A percentile compares a stretch with the other conserved stretches of the same genome.
Conservation (phyloP, 2,329 filamentous ascomycete genomes). For the Hymenoscyphus repandus region DNA sequence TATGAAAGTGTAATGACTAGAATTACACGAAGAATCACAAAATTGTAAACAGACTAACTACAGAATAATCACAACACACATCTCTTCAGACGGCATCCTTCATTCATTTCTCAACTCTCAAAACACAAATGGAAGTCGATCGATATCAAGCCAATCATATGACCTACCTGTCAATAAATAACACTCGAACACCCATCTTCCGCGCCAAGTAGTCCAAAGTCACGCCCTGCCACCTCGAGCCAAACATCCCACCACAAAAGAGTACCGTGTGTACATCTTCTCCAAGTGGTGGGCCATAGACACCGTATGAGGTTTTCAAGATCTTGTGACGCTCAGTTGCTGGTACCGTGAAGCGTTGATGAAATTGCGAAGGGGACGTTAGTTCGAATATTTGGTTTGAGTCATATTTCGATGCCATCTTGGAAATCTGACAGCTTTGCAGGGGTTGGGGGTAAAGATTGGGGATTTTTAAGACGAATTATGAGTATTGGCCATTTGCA, state of each 20-base stretch:
- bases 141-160: not conserved
- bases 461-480: too few species aligned
- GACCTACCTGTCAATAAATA: slow-evolving; percentile 36
- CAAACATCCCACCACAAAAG: slow-evolving; percentile 37
- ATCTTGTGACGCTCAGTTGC: slow-evolving; percentile 19
- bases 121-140: not conserved
- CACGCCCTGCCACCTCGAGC: slow-evolving; percentile 29
- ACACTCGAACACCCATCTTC: slow-evolving; percentile 32
- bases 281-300: slow-evolving; percentile 22
- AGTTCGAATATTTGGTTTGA: slow-evolving; percentile 15
- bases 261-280: slow-evolving; percentile 31
- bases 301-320: slow-evolving; percentile 25
- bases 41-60: too few species aligned
- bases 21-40: too few species aligned
- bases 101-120: not conserved
- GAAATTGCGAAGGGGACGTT: slow-evolving; percentile 21
- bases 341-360: slow-evolving; percentile 23
- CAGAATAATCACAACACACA: too few species aligned
- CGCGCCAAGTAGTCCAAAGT: slow-evolving; percentile 29
- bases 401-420: not conserved
- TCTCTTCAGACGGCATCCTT: not conserved
- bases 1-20: too few species aligned
- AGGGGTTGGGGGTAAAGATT: too few species aligned
- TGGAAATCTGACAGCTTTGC: not conserved
- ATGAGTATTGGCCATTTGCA: too few species aligned